phyloP scores from a whole-genome alignment of 805 yeast species.

The Priceomyces medius region DNA sequence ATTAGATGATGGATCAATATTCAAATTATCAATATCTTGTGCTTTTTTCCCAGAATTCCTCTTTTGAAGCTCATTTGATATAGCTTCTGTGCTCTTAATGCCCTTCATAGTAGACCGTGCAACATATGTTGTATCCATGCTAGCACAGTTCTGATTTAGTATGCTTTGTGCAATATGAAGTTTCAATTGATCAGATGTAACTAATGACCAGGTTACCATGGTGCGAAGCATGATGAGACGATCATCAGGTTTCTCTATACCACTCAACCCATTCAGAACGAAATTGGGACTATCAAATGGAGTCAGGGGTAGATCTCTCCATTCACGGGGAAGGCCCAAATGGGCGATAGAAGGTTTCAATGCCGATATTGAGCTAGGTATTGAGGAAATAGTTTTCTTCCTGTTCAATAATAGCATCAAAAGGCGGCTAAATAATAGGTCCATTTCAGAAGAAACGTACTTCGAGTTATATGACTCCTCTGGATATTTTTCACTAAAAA shows the following conservation, averaged over 20 bases:
- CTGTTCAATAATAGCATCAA: conserved; percentile 37
- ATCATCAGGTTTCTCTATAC: conserved; percentile 29
- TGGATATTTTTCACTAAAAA: background rate
- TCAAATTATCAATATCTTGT: conserved; percentile 13
- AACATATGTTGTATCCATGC: conserved; percentile 36
- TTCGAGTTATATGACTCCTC: conserved; percentile 4
- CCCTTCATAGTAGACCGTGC: conserved; percentile 38
- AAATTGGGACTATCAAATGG: conserved; percentile 24
- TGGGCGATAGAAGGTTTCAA: conserved; percentile 24
- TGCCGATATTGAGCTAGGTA: conserved; percentile 33
- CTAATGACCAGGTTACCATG: conserved; percentile 36
- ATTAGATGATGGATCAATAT: conserved; percentile 36
- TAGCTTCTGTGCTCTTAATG: conserved; percentile 27
- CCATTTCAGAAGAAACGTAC: conserved; percentile 31
- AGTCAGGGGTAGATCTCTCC: conserved; percentile 29
- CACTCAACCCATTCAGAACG: conserved; percentile 33
- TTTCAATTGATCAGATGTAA: conserved; percentile 30
- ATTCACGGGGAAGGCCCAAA: conserved; percentile 39
- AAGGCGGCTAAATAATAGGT: conserved; percentile 28
- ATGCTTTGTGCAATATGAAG: conserved; percentile 21
- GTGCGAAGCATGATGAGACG: conserved; percentile 37
- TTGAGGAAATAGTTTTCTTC: conserved; percentile 27
- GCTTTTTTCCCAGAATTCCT: conserved; percentile 30
- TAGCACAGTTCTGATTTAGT: conserved; percentile 36
- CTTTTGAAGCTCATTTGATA: conserved; percentile 30